These are phyloP conservation scores for Psilocybe sp. DNA, from an alignment of 768 basidiomycete species.

Conservation along the genomic window DNA sequence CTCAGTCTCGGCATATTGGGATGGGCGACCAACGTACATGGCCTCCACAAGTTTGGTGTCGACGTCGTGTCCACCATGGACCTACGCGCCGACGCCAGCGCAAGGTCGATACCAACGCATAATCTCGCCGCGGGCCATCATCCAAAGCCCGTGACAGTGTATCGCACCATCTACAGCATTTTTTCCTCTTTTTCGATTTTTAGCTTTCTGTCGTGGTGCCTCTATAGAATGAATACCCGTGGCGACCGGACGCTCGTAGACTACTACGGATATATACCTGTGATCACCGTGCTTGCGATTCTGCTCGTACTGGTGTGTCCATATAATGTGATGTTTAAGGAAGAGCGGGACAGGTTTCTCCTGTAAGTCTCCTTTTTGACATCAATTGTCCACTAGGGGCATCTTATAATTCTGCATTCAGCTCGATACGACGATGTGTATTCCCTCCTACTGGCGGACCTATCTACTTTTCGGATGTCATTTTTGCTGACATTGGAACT, in stretches of 20 bases:
- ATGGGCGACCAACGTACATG: constrained; percentile 93
- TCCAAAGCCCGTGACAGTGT: constrained; percentile 42
- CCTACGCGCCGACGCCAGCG: constrained; percentile 39
- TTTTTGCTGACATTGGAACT: constrained; percentile 93
- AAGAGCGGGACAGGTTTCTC: constrained; percentile 75
- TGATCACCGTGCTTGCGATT: constrained; percentile 58
- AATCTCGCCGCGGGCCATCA: constrained; percentile 29
- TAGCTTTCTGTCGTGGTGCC: constrained; percentile 64
- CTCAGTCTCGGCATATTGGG: constrained; percentile 77
- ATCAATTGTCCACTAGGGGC: not conserved
- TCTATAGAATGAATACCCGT: constrained; percentile 60
- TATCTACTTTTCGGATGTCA: constrained; percentile 86
- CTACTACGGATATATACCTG: constrained; percentile 72
- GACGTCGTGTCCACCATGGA: constrained; percentile 75
- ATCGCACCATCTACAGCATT: constrained; percentile 65
- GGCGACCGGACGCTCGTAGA: constrained; percentile 65
- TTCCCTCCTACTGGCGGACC: constrained; percentile 57
- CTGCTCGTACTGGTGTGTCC: constrained; percentile 63
- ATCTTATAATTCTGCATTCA: constrained; percentile 25
- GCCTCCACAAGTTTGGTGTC: constrained; percentile 68
- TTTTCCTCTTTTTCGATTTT: constrained; percentile 59
- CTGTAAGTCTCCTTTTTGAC: constrained; percentile 49
- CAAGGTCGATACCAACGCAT: constrained; percentile 24
- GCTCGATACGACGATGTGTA: constrained; percentile 73
- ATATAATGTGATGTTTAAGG: constrained; percentile 60